Conservation (phyloP, 2,329 filamentous ascomycete species). For the Neoscytalidium dimidiatum region DNA sequence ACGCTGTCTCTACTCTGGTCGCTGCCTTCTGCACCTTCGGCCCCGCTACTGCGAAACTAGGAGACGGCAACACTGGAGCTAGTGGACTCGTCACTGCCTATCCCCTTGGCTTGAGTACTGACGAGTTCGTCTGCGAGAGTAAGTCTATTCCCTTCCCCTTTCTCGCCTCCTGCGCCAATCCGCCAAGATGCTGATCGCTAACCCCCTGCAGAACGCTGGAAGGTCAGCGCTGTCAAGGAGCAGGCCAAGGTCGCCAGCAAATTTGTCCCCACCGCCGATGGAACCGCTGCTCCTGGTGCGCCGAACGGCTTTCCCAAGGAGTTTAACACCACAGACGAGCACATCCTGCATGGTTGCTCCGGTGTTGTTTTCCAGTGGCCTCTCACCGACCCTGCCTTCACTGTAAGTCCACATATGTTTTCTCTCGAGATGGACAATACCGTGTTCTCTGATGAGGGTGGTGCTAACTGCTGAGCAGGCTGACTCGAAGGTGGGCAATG, state of each 20-base stretch:
- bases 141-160: neutral
- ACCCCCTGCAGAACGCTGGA: neutral
- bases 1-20: neutral
- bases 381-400: neutral
- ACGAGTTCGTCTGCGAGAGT: neutral
- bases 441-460: too few relatives aligned
- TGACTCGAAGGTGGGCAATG: neutral
- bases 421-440: too few relatives aligned
- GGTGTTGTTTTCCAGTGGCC: neutral
- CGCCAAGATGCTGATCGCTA: neutral
- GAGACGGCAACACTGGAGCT: neutral
- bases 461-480: neutral
- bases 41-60: neutral
- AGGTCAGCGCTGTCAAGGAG: slow-evolving; percentile 1
- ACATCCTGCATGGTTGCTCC: neutral
- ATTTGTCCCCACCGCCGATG: neutral
- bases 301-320: slow-evolving; percentile 26
- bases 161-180: neutral
- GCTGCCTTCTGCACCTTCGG: neutral
- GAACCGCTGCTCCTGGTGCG: neutral
- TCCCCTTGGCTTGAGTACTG: neutral
- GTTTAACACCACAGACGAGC: neutral
- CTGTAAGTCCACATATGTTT: neutral
- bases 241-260: neutral
- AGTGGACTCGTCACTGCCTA: neutral